Conservation (phyloP, 2,329 filamentous ascomycete genomes). For the Pseudogymnoascus sp. region DNA sequence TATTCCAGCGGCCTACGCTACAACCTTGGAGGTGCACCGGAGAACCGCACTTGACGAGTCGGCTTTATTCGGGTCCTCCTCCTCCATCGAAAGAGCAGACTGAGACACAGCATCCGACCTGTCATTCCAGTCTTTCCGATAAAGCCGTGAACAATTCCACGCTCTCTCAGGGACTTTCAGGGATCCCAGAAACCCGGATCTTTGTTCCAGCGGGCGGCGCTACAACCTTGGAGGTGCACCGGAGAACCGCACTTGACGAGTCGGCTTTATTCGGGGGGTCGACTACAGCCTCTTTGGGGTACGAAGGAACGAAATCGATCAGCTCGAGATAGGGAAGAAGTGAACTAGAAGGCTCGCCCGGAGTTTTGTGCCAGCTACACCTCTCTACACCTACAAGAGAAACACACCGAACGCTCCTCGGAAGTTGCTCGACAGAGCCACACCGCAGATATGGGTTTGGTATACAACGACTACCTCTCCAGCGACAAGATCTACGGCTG, state of each 20-base stretch:
- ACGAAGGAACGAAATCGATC: not conserved
- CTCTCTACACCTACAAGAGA: not conserved
- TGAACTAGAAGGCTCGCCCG: not conserved
- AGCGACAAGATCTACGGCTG: slow-evolving; percentile 84
- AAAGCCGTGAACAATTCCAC: not conserved
- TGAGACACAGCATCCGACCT: not conserved
- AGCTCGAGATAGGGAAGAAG: not conserved
- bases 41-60: not conserved
- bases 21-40: not conserved
- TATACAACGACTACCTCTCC: slow-evolving; percentile 86
- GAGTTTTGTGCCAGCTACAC: not conserved
- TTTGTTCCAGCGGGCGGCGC: too few relatives aligned
- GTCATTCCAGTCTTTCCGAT: not conserved
- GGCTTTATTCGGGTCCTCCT: not conserved
- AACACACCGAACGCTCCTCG: not conserved
- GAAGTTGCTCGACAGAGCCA: not conserved
- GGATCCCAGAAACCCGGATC: not conserved
- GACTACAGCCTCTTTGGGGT: not conserved
- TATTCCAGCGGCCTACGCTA: not conserved
- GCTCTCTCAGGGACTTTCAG: not conserved
- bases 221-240: not conserved
- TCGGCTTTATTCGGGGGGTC: not conserved
- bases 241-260: not conserved
- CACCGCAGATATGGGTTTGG: slow-evolving; percentile 61
- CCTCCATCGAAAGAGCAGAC: not conserved